Evolutionary conservation across 176 grass and related monocot species (phyloP).

Genomic region (Areca catechu): DNA sequence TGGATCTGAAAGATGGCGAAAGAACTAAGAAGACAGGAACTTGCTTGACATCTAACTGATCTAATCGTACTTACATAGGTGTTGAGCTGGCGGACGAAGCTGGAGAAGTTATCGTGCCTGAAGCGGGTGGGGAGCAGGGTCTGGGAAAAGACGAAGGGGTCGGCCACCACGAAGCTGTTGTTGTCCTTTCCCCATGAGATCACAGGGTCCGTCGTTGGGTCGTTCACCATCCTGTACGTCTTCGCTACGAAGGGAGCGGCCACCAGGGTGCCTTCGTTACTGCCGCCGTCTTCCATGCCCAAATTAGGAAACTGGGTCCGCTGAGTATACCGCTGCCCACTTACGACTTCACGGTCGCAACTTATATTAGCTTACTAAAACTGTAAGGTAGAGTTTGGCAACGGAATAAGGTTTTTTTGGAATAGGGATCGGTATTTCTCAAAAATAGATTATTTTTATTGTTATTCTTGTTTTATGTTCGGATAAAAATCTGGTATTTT

Average conservation of each 20-base stretch:
- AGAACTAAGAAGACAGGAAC: too few relatives aligned
- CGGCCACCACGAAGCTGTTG: slow-evolving; percentile 70
- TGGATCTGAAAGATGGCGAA: too few relatives aligned
- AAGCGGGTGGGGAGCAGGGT: slow-evolving; percentile 40
- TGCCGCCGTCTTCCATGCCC: not conserved
- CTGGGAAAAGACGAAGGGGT: slow-evolving; percentile 69
- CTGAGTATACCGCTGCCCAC: too few relatives aligned
- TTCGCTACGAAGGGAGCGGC: slow-evolving; percentile 68
- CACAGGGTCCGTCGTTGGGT: slow-evolving; percentile 47
- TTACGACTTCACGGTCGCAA: too few relatives aligned
- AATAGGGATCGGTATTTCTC: too few relatives aligned
- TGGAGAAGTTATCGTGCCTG: slow-evolving; percentile 22
- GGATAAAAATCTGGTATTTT: too few relatives aligned
- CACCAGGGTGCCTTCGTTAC: not conserved
- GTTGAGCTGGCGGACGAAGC: slow-evolving; percentile 19
- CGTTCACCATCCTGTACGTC: slow-evolving; percentile 75
- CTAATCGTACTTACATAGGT: slow-evolving; percentile 1
- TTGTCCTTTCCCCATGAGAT: slow-evolving; percentile 51
- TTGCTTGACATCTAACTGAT: not conserved
- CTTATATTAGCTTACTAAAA: too few relatives aligned
- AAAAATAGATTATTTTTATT: too few relatives aligned
- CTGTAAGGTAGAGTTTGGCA: too few relatives aligned
- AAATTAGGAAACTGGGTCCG: too few relatives aligned
- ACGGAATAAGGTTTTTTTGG: too few relatives aligned
- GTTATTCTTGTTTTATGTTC: too few relatives aligned